phyloP scores from a whole-genome alignment of 371 early-diverging fungal genomes.

The Apophysomyces sp. region DNA sequence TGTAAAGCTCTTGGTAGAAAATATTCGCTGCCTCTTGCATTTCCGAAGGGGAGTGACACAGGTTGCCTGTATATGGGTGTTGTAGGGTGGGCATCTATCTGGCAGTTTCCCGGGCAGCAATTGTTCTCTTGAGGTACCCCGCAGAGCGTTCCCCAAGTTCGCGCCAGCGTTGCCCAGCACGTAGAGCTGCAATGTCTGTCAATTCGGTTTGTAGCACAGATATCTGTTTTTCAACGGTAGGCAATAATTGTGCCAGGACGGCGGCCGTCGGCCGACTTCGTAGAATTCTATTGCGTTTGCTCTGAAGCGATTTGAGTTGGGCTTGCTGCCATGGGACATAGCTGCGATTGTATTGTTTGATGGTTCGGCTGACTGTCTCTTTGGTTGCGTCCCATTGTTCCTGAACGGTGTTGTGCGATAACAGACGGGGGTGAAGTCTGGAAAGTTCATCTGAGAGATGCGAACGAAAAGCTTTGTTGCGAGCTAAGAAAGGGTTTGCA shows the following conservation, averaged over 20 bases:
- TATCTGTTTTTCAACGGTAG: background rate
- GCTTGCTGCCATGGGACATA: no score
- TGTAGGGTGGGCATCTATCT: background rate
- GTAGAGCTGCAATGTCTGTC: background rate
- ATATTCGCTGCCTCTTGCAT: background rate
- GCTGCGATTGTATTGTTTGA: no score
- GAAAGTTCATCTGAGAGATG: background rate
- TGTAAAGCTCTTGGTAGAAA: no score
- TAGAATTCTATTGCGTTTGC: background rate
- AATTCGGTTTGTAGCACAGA: background rate
- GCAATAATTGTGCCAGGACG: no score
- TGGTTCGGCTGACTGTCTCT: no score
- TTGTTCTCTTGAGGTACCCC: no score
- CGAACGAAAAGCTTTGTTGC: background rate
- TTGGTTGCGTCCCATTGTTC: conserved; percentile 4
- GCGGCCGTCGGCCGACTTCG: background rate
- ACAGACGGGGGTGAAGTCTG: background rate
- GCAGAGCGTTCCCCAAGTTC: conserved; percentile 3
- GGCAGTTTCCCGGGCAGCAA: no score
- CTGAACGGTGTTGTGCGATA: background rate
- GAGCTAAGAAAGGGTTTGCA: background rate
- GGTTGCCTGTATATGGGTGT: background rate
- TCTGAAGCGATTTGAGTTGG: background rate
- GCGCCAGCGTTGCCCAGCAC: conserved; percentile 3
- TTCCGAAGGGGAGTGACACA: background rate